Evolutionary conservation across 2,329 filamentous ascomycete species (phyloP).

Genomic region (Herpotrichia juniperi): DNA sequence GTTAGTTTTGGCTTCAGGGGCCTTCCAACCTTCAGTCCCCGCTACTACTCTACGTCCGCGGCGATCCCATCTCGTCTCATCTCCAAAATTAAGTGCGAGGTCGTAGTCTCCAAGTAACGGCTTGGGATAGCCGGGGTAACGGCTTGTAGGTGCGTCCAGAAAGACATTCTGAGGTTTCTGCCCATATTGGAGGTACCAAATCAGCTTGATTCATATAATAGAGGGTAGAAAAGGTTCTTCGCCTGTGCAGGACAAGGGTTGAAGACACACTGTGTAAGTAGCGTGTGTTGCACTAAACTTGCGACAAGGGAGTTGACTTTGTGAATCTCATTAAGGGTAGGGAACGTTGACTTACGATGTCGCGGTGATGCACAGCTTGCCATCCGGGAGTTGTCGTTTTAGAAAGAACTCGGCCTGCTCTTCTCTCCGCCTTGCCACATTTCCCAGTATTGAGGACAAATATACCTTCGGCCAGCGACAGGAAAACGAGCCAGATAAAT

Average conservation of each 20-base stretch:
- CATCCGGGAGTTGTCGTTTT: neutral
- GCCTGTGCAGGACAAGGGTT: no score
- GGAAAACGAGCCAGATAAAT: constrained; percentile 3
- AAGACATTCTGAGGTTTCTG: neutral
- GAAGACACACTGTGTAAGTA: no score
- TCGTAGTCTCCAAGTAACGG: neutral
- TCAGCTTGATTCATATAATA: no score
- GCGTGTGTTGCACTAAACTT: no score
- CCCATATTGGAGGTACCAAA: no score
- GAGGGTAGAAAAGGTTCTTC: no score
- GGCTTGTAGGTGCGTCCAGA: neutral
- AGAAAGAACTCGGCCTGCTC: neutral
- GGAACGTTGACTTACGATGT: no score
- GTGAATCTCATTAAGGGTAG: no score
- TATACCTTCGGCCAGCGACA: neutral
- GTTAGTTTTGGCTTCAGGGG: no score
- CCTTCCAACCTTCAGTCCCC: neutral
- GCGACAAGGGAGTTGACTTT: no score
- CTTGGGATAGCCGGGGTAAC: neutral
- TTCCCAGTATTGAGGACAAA: neutral
- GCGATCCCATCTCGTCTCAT: neutral
- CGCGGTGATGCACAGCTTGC: neutral
- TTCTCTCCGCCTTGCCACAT: no score
- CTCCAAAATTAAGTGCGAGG: neutral
- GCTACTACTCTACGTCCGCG: neutral